A percentile compares a stretch with the other conserved stretches of the same genome.
Evolutionary conservation across 2,329 filamentous ascomycete species (phyloP).

Genomic region (Diaporthe velutina): DNA sequence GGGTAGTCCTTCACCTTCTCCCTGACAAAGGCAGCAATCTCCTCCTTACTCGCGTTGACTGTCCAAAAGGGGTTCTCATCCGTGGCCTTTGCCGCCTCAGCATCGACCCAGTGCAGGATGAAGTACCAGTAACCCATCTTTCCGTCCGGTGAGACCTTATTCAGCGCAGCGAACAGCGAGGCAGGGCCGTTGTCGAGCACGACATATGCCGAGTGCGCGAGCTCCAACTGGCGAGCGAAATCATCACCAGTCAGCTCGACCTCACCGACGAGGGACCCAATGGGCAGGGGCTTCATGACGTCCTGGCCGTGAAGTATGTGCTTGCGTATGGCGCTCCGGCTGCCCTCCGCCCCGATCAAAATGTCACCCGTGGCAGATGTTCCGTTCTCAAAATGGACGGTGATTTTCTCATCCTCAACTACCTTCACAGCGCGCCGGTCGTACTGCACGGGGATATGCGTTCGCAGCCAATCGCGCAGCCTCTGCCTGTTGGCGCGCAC

Average conservation of each 20-base stretch:
- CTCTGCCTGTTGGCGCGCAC: constrained; percentile 49
- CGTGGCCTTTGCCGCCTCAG: constrained; percentile 33
- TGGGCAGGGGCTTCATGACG: constrained; percentile 44
- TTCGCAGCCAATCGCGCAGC: constrained; percentile 46
- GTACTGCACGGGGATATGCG: constrained; percentile 52
- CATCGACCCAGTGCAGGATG: constrained; percentile 42
- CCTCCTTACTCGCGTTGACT: constrained; percentile 27
- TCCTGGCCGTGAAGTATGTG: constrained; percentile 47
- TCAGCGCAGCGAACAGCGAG: constrained; percentile 45
- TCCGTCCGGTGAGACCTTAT: constrained; percentile 41
- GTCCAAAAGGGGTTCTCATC: constrained; percentile 35
- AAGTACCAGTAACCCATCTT: constrained; percentile 48
- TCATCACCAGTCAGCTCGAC: constrained; percentile 44
- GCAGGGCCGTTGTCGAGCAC: constrained; percentile 32
- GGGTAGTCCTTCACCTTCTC: constrained; percentile 1
- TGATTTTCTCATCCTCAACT: constrained; percentile 52
- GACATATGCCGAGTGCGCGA: constrained; percentile 49
- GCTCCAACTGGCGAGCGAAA: constrained; percentile 48
- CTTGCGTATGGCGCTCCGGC: constrained; percentile 51
- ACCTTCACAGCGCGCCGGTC: constrained; percentile 52
- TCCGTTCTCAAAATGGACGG: constrained; percentile 58
- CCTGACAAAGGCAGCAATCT: constrained; percentile 25
- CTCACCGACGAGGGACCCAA: constrained; percentile 47
- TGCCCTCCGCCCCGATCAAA: constrained; percentile 62
- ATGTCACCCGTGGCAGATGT: constrained; percentile 57